Conservation (phyloP, 2,329 filamentous ascomycete species). For the Colletotrichum orchidophilum region DNA sequence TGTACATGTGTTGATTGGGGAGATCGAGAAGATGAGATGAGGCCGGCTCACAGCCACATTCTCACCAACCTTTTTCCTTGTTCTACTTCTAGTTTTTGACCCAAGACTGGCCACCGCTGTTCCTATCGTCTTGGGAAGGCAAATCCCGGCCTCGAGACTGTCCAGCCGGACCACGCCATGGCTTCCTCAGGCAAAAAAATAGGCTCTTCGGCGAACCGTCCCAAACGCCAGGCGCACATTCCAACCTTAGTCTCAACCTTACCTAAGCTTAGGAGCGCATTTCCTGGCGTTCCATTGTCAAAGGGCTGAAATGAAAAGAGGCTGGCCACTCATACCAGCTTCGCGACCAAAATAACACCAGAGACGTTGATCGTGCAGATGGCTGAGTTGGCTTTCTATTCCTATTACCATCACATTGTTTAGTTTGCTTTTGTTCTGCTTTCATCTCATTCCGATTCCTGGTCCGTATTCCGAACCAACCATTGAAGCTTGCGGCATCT, state of each 20-base stretch:
- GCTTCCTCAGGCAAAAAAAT: constrained; percentile 10
- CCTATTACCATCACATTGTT: neutral
- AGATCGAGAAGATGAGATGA: neutral
- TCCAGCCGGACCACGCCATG: constrained; percentile 25
- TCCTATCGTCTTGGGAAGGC: neutral
- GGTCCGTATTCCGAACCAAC: neutral
- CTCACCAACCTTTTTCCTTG: neutral
- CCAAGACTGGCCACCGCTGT: constrained; percentile 7
- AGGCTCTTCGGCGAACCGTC: constrained; percentile 24
- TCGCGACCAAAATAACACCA: neutral
- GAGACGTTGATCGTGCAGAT: neutral
- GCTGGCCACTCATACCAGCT: constrained; percentile 2
- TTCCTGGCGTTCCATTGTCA: neutral
- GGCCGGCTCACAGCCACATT: constrained; percentile 7
- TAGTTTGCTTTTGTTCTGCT: neutral
- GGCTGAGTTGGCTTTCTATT: neutral
- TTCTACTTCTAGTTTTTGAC: constrained; percentile 1
- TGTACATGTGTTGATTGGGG: neutral
- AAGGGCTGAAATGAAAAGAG: constrained; percentile 1
- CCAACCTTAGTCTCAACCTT: neutral
- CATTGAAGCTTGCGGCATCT: constrained; percentile 6
- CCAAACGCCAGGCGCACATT: neutral
- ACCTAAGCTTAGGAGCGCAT: neutral
- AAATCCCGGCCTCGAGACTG: neutral
- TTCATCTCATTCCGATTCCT: neutral